Base-by-base conservation (phyloP, 345 rosid genomes). In the Aquilaria malaccensis region DNA sequence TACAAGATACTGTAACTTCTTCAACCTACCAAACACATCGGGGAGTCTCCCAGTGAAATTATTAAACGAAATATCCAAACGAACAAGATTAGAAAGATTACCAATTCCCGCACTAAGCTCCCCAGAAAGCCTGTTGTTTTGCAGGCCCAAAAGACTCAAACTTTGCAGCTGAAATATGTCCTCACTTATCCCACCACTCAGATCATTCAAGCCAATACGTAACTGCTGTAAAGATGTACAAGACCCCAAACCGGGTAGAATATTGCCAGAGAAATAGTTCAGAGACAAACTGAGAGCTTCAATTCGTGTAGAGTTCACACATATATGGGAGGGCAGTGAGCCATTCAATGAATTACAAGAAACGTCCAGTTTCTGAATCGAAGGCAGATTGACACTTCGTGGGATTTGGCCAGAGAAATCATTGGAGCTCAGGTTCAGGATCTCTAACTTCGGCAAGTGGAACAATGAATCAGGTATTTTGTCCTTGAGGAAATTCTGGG, bases 371-470 rank as follows among this genome's bases (percentile, higher is more conserved):
- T 12, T 29, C 47, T 55, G 52, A 9, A 85, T 15, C 9, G 83
- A 73, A 9, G 87, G 88, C 3, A 90, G 76, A 61, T 74, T 61
- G 56, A 75, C 59, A 59, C 68, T 62, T 2, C 6, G 46, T 1
- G 88, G 83, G 73, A 90, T 48, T 53, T 71, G 55, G 2, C 87
- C 90, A 9, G 46, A 10, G 33, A 90, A 73, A 52, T 75, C 78
- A 55, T 87, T 90, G 13, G 14, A 74, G 73, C 86, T 87, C 73
- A 90, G 65, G 61, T 87, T 92, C 10, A 87, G 78, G 30, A 64
- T 64, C 48, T 80, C 66, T 2, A 90, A 66, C 56, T 66, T 67
- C n/a, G 61, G 64, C 64, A 82, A 60, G 32, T 48, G 68, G 59
- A 85, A 81, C 73, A 90, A 33, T 4, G 89, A 74, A 1, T 11